These are phyloP conservation scores for Chrysosporium keratinophilum DNA, from an alignment of 2,329 filamentous ascomycete genomes.

Conservation along the genomic window DNA sequence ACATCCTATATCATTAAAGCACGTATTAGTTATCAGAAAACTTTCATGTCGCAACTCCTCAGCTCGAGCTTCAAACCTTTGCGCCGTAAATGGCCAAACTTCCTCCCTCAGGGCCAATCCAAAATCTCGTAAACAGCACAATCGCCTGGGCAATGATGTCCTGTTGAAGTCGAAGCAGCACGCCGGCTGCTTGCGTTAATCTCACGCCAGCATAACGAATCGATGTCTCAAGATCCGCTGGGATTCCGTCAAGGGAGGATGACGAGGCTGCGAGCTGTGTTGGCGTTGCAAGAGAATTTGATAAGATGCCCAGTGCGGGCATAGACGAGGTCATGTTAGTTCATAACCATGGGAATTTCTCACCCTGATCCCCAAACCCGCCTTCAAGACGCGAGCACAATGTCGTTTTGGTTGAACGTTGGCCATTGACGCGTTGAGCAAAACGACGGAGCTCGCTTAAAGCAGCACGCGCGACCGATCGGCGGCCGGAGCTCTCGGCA, in stretches of 20 bases:
- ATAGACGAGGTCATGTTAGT: neutral
- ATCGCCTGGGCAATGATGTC: conserved; percentile 78
- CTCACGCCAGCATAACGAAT: conserved; percentile 37
- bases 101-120: conserved; percentile 46
- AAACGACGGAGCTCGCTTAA: too few relatives aligned
- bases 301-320: conserved; percentile 28
- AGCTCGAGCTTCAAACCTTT: conserved; percentile 26
- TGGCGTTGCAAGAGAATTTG: conserved; percentile 38
- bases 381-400: too few relatives aligned
- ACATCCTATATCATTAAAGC: conserved; percentile 48
- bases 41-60: neutral
- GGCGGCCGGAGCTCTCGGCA: too few relatives aligned
- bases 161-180: conserved; percentile 74
- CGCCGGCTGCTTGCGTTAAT: conserved; percentile 41
- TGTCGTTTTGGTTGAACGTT: too few relatives aligned
- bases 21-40: neutral
- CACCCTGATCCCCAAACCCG: neutral
- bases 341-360: neutral
- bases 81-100: conserved; percentile 35
- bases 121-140: conserved; percentile 71
- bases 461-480: too few relatives aligned
- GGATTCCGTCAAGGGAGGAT: conserved; percentile 36
- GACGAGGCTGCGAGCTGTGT: conserved; percentile 38
- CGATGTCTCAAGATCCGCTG: conserved; percentile 34
- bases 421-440: too few relatives aligned